Evolutionary conservation across 768 basidiomycete species (phyloP).

Genomic region (Calocera cornea): DNA sequence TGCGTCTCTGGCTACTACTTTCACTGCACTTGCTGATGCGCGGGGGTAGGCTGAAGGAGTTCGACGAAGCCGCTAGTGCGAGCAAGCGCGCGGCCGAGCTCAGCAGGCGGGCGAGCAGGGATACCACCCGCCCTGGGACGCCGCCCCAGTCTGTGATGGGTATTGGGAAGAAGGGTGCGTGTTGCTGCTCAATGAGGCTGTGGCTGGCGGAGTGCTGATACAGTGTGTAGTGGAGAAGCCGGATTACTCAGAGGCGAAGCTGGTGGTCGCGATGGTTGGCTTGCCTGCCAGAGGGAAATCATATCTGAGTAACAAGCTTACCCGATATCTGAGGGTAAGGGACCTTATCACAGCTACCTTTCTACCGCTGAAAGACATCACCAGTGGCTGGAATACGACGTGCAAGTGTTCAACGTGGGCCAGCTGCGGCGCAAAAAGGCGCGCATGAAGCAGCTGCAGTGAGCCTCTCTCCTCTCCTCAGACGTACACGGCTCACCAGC

Average conservation of each 20-base stretch:
- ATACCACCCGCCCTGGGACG: conserved; percentile 58
- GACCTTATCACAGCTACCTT: conserved; percentile 8
- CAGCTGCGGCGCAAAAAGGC: conserved; percentile 83
- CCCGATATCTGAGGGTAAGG: conserved; percentile 81
- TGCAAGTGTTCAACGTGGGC: conserved; percentile 96
- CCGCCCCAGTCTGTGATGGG: conserved; percentile 76
- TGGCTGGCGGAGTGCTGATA: neutral
- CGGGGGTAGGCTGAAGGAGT: conserved; percentile 10
- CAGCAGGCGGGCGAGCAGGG: conserved; percentile 47
- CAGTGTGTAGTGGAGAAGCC: conserved; percentile 67
- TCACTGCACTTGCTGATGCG: neutral
- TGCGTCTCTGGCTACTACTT: neutral
- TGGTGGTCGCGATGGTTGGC: conserved; percentile 96
- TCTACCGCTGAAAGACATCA: neutral
- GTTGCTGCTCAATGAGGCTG: conserved; percentile 5
- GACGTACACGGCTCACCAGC: neutral
- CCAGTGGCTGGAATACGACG: conserved; percentile 97
- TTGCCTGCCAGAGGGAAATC: conserved; percentile 97
- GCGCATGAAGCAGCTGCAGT: conserved; percentile 64
- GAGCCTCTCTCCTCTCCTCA: conserved; percentile 13
- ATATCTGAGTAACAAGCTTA: conserved; percentile 94
- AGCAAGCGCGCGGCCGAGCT: conserved; percentile 49
- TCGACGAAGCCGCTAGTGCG: conserved; percentile 15
- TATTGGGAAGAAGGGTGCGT: conserved; percentile 72
- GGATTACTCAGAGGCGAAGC: conserved; percentile 97